phyloP scores from a whole-genome alignment of 2,329 filamentous ascomycete species.

The Penicillium corylophilum region DNA sequence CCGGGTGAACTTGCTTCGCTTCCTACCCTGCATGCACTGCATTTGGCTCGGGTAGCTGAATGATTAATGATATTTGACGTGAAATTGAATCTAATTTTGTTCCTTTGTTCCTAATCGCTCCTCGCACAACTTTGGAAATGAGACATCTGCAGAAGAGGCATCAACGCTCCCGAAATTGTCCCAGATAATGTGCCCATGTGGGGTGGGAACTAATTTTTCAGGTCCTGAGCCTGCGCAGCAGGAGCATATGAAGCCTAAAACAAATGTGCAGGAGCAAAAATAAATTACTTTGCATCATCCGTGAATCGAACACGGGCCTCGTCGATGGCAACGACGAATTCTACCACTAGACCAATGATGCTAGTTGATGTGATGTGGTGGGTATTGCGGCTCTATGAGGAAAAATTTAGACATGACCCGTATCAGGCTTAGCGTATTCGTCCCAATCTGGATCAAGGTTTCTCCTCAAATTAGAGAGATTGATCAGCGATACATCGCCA shows the following conservation, averaged over 20 bases:
- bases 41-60: neutral
- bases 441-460: neutral
- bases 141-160: no score
- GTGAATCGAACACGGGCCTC: conserved; percentile 50
- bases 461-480: neutral
- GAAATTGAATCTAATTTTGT: neutral
- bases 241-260: neutral
- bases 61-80: neutral
- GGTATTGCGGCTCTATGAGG: rapidly evolving
- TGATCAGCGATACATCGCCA: neutral
- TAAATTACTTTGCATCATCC: conserved; percentile 39
- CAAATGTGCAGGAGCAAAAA: conserved; percentile 5
- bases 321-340: conserved; percentile 43
- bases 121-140: neutral
- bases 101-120: neutral
- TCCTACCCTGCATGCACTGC: neutral
- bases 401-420: neutral
- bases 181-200: no score
- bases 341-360: conserved; percentile 46
- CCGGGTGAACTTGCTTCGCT: neutral
- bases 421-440: neutral
- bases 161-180: no score
- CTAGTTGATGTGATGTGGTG: conserved; percentile 19
- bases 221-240: neutral
- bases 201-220: no score